A percentile compares a stretch with the other conserved stretches of the same genome.
Conservation (phyloP, 345 rosid species). For the Abelmoschus esculentus region DNA sequence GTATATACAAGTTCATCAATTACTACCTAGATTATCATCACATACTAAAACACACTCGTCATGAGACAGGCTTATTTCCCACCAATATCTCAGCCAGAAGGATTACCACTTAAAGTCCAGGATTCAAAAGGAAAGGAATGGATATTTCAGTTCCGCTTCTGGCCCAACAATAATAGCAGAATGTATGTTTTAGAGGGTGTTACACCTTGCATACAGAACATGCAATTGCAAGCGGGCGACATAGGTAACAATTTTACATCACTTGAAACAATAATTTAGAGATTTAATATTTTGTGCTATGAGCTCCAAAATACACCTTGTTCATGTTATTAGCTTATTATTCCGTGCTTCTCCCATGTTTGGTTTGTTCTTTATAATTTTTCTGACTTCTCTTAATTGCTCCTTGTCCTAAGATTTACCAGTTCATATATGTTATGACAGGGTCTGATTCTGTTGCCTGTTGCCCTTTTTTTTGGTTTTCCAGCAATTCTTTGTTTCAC, state of each 20-base stretch:
- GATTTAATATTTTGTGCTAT: neutral
- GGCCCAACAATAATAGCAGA: conserved; percentile 61
- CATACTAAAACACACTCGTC: conserved; percentile 11
- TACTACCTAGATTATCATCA: neutral
- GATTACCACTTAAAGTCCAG: conserved; percentile 70
- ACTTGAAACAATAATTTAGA: neutral
- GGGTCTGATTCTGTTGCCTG: neutral
- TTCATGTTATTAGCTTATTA: neutral
- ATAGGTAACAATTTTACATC: conserved; percentile 42
- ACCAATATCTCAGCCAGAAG: conserved; percentile 69
- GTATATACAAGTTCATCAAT: conserved; percentile 14
- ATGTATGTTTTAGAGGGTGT: conserved; percentile 96
- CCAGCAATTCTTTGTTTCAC: conserved; percentile 6
- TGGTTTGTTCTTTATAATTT: no score
- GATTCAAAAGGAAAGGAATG: no score
- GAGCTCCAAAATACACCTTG: neutral
- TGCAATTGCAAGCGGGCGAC: conserved; percentile 97
- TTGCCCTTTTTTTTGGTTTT: neutral
- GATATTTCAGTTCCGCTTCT: no score
- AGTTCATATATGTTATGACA: conserved; percentile 7
- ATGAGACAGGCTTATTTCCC: conserved; percentile 79
- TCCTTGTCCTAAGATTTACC: neutral
- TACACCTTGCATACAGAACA: conserved; percentile 82
- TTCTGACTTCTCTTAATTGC: no score
- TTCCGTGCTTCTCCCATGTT: no score